These are phyloP conservation scores for Lactarius psammicola DNA, from an alignment of 768 basidiomycete species.

Conservation along the genomic window DNA sequence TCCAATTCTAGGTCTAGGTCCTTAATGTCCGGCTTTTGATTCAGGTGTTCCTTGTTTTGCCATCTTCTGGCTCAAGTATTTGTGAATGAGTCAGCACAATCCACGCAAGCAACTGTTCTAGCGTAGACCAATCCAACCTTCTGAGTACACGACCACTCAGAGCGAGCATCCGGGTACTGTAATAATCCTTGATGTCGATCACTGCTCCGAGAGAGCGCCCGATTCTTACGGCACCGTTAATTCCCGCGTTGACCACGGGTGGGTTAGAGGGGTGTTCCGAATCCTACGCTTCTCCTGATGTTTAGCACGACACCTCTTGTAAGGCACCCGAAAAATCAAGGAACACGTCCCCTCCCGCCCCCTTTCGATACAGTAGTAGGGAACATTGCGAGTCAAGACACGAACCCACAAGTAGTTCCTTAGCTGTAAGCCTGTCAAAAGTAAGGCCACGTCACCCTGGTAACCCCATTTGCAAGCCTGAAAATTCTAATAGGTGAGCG, in stretches of 20 bases:
- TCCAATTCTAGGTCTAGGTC: background rate
- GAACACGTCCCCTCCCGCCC: background rate
- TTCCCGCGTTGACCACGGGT: background rate
- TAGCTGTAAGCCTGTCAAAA: background rate
- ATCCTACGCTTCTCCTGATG: background rate
- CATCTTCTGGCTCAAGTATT: background rate
- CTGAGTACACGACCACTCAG: background rate
- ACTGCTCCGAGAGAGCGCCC: background rate
- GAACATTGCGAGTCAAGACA: background rate
- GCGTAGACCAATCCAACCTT: background rate
- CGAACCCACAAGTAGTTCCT: background rate
- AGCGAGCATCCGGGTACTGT: background rate
- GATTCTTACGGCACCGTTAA: background rate
- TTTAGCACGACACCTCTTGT: background rate
- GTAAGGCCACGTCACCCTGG: background rate
- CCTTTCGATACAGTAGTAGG: background rate
- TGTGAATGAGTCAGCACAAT: background rate
- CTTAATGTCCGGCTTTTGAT: background rate
- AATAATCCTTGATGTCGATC: background rate
- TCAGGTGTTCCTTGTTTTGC: background rate
- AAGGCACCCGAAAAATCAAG: background rate
- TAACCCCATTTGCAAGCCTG: background rate
- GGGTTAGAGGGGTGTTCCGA: background rate
- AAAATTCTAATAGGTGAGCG: background rate
- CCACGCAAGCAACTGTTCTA: background rate